Conservation (phyloP, 106 monocot genomes). For the Cymbidium sinense region DNA sequence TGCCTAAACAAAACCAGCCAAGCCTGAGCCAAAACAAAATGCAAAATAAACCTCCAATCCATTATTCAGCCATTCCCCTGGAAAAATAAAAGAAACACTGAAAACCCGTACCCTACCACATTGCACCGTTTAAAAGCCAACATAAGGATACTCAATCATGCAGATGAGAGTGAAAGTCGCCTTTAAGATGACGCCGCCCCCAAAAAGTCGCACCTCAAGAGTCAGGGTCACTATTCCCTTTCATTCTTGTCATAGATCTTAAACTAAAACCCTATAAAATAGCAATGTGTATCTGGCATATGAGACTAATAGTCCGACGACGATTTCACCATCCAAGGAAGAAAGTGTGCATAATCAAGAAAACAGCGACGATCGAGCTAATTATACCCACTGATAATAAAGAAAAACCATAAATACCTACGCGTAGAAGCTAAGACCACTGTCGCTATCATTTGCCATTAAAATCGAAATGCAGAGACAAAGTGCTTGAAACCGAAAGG, state of each 20-base stretch:
- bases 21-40: not conserved
- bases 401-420: not conserved
- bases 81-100: not conserved
- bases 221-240: not conserved
- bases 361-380: not conserved
- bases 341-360: not conserved
- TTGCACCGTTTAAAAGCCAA: not conserved
- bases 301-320: not conserved
- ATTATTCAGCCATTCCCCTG: not conserved
- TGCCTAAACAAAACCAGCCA: not conserved
- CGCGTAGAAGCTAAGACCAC: not conserved
- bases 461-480: not conserved
- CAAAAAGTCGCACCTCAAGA: not conserved
- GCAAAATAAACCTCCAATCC: not conserved
- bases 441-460: not conserved
- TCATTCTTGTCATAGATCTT: not conserved
- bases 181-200: not conserved
- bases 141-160: not conserved
- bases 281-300: not conserved
- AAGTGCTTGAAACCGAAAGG: constrained; percentile 2
- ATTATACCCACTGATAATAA: not conserved
- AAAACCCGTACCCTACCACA: not conserved
- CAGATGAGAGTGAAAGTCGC: not conserved
- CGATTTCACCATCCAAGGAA: not conserved
- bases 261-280: not conserved